Evolutionary conservation across 352 stramenopile species (phyloP).

Genomic region (Phytophthora constricta): DNA sequence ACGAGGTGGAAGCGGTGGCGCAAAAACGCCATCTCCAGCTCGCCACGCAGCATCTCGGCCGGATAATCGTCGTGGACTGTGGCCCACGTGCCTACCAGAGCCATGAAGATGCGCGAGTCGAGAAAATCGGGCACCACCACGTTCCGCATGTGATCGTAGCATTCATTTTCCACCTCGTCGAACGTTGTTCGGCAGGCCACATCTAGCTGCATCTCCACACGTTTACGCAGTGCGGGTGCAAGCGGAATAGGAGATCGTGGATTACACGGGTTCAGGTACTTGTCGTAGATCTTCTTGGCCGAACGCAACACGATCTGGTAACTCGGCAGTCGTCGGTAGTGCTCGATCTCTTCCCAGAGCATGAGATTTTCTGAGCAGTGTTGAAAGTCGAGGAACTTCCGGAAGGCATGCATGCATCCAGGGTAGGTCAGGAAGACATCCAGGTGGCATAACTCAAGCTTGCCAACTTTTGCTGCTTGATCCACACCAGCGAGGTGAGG

Average conservation of each 20-base stretch:
- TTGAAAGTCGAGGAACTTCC: constrained; percentile 73
- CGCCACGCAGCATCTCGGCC: constrained; percentile 74
- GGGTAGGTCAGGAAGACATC: constrained; percentile 79
- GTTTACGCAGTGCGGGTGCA: constrained; percentile 48
- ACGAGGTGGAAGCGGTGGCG: constrained; percentile 83
- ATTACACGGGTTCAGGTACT: constrained; percentile 78
- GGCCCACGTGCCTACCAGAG: constrained; percentile 78
- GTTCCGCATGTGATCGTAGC: constrained; percentile 78
- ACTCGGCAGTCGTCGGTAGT: constrained; percentile 76
- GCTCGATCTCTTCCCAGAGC: constrained; percentile 87
- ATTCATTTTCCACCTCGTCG: constrained; percentile 79
- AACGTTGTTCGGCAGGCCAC: constrained; percentile 72
- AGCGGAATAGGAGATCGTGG: constrained; percentile 60
- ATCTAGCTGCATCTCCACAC: constrained; percentile 66
- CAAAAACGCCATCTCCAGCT: constrained; percentile 86
- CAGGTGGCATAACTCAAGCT: constrained; percentile 77
- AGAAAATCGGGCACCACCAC: constrained; percentile 81
- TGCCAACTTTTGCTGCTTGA: constrained; percentile 68
- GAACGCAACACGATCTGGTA: constrained; percentile 87
- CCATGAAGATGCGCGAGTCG: constrained; percentile 88
- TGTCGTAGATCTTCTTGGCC: constrained; percentile 88
- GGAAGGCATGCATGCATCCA: constrained; percentile 70
- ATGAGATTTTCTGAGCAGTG: constrained; percentile 86
- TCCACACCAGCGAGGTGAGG: constrained; percentile 62
- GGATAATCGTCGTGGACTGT: constrained; percentile 78